Evolutionary conservation across 164 flowering plant species (phyloP), one percentile per base, ranked within the genome.

Genomic region (Tinospora cordifolia): DNA sequence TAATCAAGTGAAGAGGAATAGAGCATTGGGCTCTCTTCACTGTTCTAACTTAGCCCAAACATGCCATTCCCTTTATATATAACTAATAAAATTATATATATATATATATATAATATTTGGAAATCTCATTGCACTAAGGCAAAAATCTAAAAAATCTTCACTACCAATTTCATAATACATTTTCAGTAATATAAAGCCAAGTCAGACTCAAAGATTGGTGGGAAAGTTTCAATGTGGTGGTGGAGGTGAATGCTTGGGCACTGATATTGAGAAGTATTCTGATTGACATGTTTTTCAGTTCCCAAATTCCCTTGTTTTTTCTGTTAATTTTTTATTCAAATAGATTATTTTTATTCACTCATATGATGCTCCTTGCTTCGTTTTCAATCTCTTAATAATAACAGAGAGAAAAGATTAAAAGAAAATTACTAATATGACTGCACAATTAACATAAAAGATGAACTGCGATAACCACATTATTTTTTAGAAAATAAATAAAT

Each of bases 131-230:
- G 6, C 24, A 15, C 1, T 54, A 54, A 8, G 60, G 60, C n/a
- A 54, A 54, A 54, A 54, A n/a, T 21, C 60, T 19, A 24, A 19
- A n/a, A 22, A n/a, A 30, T 30, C 36, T 30, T 1, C 36, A 30
- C 2, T 30, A 30, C 36, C 36, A 30, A 30, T 30, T 30, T 30
- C 36, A 47, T 47, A 47, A 8, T n/a, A 54, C n/a, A 21, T 54
- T 54, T 7, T 54, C 60, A n/a, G 22, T 19, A 19, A 22, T 54
- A 54, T 24, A 22, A 54, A 54, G 60, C 60, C 60, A 54, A 54
- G 60, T 54, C 60, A 54, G n/a, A 54, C 60, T 15, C n/a, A 54
- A 54, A 54, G 60, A 54, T n/a, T 44, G 47, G 12, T 44, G 47
- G 47, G 14, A 10, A 44, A 44, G 47, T 44, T 44, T 14, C 2